Base-by-base conservation (phyloP, 257 asterid species). In the Solanum okadae region DNA sequence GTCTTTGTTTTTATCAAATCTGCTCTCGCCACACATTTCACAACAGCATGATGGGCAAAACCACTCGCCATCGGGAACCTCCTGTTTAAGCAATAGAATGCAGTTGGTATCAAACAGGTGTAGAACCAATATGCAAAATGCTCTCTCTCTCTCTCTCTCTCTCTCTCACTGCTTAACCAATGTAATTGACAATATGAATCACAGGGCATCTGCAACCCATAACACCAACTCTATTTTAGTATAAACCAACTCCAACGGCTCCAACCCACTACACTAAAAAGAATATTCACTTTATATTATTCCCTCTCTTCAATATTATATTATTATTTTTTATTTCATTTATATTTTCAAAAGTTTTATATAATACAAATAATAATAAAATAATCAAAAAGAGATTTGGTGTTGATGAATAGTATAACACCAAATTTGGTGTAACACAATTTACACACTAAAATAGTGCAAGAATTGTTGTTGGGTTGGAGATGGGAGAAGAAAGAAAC, bases 21-120 rank as follows among this genome's bases (percentile, higher is more conserved):
- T 68, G 82, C 88, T 71, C 86, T 85, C 82, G 79, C 90, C 91
- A 92, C 98, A 95, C 75, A 93, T 89, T 91, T 90, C 90, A 88
- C 98, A 95, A 92, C 98, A 90, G 93, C 98, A 95, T 16, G 95
- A 92, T 11, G 93, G 96, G 92, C 98, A 95, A 92, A 94, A 95
- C 98, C 98, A 95, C 86, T 93, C 94, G 46, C 98, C 98, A 67
- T 91, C 95, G 13, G 98, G 98, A 27, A 95, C 89, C 44, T 88
- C 96, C 98, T 95, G 88, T 46, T 86, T 91, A 86, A 79, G 56
- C 90, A 87, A 75, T 34, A 29, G 52, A 75, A 73, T n/a, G 44
- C 52, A 42, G 70, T 73, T 72, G 89, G 88, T 76, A 86, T 35
- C 61, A 77, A 89, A 38, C 70, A 49, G 71, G 44, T 82, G 71